Percentiles rank a stretch among this genome's conserved stretches.
These are phyloP conservation scores for Dichomitus squalens DNA, from an alignment of 1,284 basidiomycete genomes.

Conservation along the genomic window DNA sequence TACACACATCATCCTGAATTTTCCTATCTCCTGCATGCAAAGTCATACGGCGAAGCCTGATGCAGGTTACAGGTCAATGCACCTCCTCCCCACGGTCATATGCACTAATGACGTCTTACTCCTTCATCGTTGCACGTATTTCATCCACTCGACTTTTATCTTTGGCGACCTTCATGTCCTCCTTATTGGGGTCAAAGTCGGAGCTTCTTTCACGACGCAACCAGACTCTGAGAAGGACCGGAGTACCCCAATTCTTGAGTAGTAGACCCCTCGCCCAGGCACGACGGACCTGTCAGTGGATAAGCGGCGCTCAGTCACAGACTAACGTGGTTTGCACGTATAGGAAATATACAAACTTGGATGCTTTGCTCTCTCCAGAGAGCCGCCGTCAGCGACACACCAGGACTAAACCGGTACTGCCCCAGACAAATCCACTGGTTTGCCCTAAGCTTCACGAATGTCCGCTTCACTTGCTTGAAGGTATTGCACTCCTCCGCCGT, in stretches of 20 bases:
- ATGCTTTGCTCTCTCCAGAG: neutral
- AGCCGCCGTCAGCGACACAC: neutral
- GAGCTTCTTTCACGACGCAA: neutral
- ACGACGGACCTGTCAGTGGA: neutral
- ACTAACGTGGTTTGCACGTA: too few species aligned
- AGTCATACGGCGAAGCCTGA: neutral
- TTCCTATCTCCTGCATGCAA: slow-evolving; percentile 1
- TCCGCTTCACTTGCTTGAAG: neutral
- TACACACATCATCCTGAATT: slow-evolving; percentile 3
- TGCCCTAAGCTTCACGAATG: neutral
- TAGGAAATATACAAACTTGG: neutral
- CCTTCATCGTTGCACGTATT: neutral
- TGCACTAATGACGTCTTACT: neutral
- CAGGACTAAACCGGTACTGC: neutral
- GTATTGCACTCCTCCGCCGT: neutral
- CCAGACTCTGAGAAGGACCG: neutral
- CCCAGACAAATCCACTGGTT: slow-evolving; percentile 7
- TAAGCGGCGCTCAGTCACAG: neutral
- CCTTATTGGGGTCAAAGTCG: slow-evolving; percentile 1
- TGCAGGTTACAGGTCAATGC: neutral
- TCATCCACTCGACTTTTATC: neutral
- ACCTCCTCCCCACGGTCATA: slow-evolving; percentile 6
- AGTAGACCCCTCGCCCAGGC: neutral
- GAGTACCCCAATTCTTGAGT: neutral
- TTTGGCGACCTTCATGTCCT: neutral